Conservation (phyloP, 352 stramenopile genomes). For the Phytophthora crassamura region DNA sequence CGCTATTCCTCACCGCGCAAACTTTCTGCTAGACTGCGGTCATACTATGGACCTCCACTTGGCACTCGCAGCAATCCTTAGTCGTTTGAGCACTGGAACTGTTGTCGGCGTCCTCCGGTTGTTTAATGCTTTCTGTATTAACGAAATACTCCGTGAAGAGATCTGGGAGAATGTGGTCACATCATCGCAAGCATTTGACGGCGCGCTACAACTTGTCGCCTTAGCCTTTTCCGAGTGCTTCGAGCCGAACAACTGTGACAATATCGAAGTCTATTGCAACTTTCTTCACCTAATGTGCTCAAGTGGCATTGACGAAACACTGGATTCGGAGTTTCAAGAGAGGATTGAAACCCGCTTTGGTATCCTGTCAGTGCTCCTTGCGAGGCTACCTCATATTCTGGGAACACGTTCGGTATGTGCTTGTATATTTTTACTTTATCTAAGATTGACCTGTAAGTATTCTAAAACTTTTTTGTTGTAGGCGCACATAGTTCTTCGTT, state of each 20-base stretch:
- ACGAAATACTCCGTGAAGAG: constrained; percentile 24
- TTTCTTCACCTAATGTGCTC: constrained; percentile 26
- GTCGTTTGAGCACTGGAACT: background rate
- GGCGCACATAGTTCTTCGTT: too few species aligned
- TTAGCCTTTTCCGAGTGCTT: constrained; percentile 1
- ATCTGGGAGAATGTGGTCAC: constrained; percentile 17
- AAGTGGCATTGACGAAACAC: background rate
- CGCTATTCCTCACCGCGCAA: constrained; percentile 14
- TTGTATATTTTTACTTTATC: background rate
- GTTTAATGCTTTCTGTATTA: constrained; percentile 9
- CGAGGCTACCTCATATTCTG: constrained; percentile 1
- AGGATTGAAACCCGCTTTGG: constrained; percentile 12
- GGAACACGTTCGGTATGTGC: constrained; percentile 5
- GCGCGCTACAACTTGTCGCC: constrained; percentile 9
- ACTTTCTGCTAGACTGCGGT: constrained; percentile 23
- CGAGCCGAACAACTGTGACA: background rate
- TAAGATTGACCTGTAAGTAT: too few species aligned
- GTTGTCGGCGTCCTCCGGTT: constrained; percentile 15
- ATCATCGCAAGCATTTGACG: background rate
- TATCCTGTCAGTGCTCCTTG: constrained; percentile 19
- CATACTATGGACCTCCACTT: constrained; percentile 16
- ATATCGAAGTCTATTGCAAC: constrained; percentile 21
- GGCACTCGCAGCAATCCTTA: constrained; percentile 3
- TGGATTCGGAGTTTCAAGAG: constrained; percentile 15
- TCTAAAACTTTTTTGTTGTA: too few species aligned